These are phyloP conservation scores for Pseudogymnoascus sp. DNA, from an alignment of 2,329 filamentous ascomycete species.

Conservation along the genomic window DNA sequence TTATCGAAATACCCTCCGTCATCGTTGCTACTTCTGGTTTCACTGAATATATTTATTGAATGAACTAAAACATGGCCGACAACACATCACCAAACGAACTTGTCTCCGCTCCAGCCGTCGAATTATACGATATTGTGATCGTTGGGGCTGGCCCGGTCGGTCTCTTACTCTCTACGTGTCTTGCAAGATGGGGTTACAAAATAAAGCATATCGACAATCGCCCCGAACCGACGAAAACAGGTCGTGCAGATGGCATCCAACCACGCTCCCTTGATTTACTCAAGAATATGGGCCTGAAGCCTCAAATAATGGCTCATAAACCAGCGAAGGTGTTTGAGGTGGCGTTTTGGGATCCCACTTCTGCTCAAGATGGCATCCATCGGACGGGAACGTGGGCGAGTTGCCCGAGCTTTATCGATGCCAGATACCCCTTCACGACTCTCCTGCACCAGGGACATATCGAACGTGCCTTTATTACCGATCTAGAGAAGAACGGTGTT, in stretches of 20 bases:
- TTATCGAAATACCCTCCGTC: neutral
- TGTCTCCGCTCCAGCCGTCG: constrained; percentile 12
- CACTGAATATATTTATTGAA: neutral
- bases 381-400: constrained; percentile 74
- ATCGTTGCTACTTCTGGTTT: neutral
- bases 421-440: constrained; percentile 63
- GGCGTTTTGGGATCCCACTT: constrained; percentile 62
- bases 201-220: constrained; percentile 94
- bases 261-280: constrained; percentile 80
- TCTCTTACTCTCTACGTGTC: constrained; percentile 76
- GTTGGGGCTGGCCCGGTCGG: constrained; percentile 85
- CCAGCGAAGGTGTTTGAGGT: constrained; percentile 80
- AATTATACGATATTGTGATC: constrained; percentile 63
- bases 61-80: constrained; percentile 18
- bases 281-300: constrained; percentile 83
- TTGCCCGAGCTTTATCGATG: constrained; percentile 76
- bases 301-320: constrained; percentile 77
- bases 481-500: constrained; percentile 55
- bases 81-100: constrained; percentile 17
- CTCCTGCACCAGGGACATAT: constrained; percentile 66
- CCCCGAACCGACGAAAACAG: constrained; percentile 74
- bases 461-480: constrained; percentile 60
- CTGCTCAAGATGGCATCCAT: constrained; percentile 49
- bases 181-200: constrained; percentile 88
- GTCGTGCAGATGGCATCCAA: constrained; percentile 86